These are phyloP conservation scores for Penicillium diatomitis DNA, from an alignment of 495 filamentous ascomycete species.

Conservation along the genomic window DNA sequence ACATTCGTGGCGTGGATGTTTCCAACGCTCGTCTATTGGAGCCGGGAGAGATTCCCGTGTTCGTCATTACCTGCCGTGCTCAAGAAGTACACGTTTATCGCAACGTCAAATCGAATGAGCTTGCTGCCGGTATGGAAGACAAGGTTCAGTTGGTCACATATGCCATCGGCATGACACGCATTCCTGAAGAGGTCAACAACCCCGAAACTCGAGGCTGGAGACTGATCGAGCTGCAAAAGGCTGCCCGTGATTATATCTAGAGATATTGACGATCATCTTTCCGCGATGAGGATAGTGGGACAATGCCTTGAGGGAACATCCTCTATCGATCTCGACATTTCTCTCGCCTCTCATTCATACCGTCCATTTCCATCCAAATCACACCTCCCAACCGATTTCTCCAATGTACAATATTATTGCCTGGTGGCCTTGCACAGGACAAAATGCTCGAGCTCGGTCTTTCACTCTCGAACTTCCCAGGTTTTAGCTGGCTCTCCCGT, in stretches of 20 bases:
- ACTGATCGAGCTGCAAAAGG: conserved; percentile 97
- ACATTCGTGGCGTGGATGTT: conserved; percentile 90
- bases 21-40: conserved; percentile 82
- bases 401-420: conserved; percentile 37
- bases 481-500: conserved; percentile 5
- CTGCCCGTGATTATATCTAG: conserved; percentile 88
- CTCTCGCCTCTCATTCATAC: conserved; percentile 3
- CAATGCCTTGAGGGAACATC: neutral
- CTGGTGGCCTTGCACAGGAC: conserved; percentile 31
- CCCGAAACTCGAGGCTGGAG: conserved; percentile 94
- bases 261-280: neutral
- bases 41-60: conserved; percentile 94
- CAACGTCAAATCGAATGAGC: conserved; percentile 76
- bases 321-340: neutral
- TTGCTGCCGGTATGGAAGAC: conserved; percentile 98
- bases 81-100: conserved; percentile 96
- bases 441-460: conserved; percentile 25
- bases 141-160: conserved; percentile 97
- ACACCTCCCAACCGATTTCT: conserved; percentile 4
- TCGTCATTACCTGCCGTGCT: conserved; percentile 92
- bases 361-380: neutral
- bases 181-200: conserved; percentile 92
- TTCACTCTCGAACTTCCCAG: conserved; percentile 22
- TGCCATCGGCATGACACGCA: conserved; percentile 87
- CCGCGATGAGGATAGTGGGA: no score